Evolutionary conservation across 179 eudicot species (phyloP).

Genomic region (Silene coronaria): DNA sequence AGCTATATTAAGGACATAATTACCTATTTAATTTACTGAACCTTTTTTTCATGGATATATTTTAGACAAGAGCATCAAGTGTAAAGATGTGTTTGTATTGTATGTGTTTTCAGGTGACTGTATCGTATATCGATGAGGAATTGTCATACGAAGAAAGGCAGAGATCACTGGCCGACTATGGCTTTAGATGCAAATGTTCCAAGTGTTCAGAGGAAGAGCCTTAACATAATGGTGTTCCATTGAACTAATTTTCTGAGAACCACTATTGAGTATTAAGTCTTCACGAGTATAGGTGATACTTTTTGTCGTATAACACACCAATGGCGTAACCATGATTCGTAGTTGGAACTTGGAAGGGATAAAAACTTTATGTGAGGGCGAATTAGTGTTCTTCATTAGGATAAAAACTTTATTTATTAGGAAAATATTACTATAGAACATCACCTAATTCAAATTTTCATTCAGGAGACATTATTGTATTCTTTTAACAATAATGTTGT

Average conservation of each 20-base stretch:
- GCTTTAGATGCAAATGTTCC: constrained; percentile 70
- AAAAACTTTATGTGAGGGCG: no score
- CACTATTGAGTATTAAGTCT: no score
- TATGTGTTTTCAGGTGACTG: constrained; percentile 53
- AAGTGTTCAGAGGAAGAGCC: constrained; percentile 60
- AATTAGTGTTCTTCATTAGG: no score
- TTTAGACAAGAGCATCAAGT: background rate
- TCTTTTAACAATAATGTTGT: no score
- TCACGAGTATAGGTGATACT: background rate
- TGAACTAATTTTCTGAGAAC: background rate
- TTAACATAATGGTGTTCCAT: background rate
- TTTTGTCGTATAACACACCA: background rate
- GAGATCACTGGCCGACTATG: constrained; percentile 71
- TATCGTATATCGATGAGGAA: constrained; percentile 89
- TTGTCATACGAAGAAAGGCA: constrained; percentile 73
- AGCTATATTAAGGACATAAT: background rate
- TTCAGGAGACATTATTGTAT: no score
- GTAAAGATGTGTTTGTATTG: background rate
- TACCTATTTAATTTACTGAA: background rate
- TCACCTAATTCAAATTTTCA: no score
- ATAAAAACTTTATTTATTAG: no score
- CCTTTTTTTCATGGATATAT: background rate
- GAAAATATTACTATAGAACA: no score
- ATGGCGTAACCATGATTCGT: no score
- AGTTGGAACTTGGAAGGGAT: no score